These are phyloP conservation scores for Urostyla sp. DNA, from an alignment of 73 alveolate species.

Conservation along the genomic window DNA sequence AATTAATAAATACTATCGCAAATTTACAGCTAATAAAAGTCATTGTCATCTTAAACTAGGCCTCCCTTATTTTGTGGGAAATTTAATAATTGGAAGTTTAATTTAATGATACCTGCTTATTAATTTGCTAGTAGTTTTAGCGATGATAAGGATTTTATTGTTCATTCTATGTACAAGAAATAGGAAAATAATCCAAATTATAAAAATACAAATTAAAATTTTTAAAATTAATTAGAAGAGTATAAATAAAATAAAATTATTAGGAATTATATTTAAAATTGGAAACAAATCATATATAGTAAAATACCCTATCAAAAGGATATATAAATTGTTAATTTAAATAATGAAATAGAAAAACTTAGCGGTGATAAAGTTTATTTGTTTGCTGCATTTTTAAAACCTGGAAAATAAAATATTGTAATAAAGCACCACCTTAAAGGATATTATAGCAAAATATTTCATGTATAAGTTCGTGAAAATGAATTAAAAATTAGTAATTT, in stretches of 20 bases:
- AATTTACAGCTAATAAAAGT: background rate
- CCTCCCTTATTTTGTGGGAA: constrained; percentile 7
- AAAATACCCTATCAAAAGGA: constrained; percentile 17
- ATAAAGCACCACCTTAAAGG: constrained; percentile 9
- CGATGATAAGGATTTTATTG: no score
- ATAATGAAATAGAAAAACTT: no score
- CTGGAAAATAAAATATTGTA: constrained; percentile 52
- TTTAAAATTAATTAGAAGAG: constrained; percentile 8
- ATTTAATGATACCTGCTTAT: constrained; percentile 21
- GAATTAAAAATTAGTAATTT: background rate
- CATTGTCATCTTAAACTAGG: background rate
- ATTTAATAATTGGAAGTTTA: constrained; percentile 11
- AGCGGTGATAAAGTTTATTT: constrained; percentile 37
- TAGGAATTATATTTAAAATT: constrained; percentile 1
- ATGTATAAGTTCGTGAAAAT: background rate
- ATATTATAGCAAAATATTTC: constrained; percentile 11
- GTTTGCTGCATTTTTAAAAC: constrained; percentile 58
- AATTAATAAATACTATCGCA: background rate
- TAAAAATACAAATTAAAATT: background rate
- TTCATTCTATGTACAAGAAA: no score
- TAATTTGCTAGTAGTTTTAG: constrained; percentile 49
- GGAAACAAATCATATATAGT: background rate
- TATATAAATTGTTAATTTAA: constrained; percentile 1
- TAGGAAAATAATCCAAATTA: constrained; percentile 14
- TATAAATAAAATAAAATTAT: constrained; percentile 5